Percentiles rank a stretch among this genome's conserved stretches.
Conservation (phyloP, 2,329 filamentous ascomycete genomes). For the Curvularia eragrostidis region DNA sequence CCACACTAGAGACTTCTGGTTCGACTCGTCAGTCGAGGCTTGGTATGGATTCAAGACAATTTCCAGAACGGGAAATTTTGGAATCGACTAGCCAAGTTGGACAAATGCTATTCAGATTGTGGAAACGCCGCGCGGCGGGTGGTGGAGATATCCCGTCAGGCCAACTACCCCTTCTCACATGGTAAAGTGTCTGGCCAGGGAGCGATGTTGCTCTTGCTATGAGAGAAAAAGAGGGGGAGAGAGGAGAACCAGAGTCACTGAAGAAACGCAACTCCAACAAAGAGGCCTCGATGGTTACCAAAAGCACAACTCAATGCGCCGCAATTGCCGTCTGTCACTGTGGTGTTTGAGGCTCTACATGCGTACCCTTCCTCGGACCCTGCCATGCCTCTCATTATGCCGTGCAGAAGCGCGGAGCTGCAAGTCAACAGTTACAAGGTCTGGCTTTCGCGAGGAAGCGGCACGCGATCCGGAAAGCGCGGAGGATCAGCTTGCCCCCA, state of each 20-base stretch:
- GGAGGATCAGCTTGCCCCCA: constrained; percentile 34
- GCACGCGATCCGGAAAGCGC: constrained; percentile 41
- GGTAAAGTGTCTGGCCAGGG: not conserved
- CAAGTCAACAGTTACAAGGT: constrained; percentile 27
- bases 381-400: constrained; percentile 23
- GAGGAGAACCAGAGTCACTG: not conserved
- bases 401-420: constrained; percentile 28
- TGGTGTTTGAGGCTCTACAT: constrained; percentile 19
- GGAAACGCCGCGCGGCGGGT: not conserved
- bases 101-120: not conserved
- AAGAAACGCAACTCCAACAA: not conserved
- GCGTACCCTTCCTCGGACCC: constrained; percentile 17
- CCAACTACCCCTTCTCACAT: not conserved
- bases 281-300: not conserved
- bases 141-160: not conserved
- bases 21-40: not conserved
- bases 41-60: not conserved
- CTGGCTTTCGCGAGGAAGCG: constrained; percentile 43
- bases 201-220: not conserved
- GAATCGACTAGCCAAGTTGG: not conserved
- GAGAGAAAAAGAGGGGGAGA: too few species aligned
- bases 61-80: not conserved
- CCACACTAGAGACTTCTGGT: not conserved
- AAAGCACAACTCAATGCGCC: not conserved
- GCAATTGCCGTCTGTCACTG: not conserved